Percentiles rank a stretch among this genome's conserved stretches.
phyloP scores from a whole-genome alignment of 2,329 filamentous ascomycete genomes.

The Alternaria triticina region DNA sequence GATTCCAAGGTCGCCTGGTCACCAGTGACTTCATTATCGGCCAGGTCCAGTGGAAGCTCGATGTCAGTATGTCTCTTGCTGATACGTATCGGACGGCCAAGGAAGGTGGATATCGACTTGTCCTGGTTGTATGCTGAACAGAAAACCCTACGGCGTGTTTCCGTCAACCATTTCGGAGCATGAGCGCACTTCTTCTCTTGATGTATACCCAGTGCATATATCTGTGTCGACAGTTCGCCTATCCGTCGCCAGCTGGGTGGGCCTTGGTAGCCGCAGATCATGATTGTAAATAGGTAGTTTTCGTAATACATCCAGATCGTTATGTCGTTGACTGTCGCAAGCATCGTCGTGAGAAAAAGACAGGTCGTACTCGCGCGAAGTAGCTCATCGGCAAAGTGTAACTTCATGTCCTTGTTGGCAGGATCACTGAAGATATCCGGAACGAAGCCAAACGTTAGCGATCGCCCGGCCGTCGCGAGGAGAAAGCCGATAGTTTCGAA shows the following conservation, averaged over 20 bases:
- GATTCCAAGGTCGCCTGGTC: constrained; percentile 19
- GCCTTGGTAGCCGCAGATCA: constrained; percentile 45
- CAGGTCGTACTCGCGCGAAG: constrained; percentile 47
- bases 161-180: constrained; percentile 36
- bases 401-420: constrained; percentile 20
- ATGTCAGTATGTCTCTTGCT: constrained; percentile 40
- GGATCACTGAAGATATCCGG: constrained; percentile 28
- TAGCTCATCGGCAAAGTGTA: constrained; percentile 38
- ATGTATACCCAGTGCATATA: constrained; percentile 43
- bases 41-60: constrained; percentile 38
- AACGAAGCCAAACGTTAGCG: constrained; percentile 33
- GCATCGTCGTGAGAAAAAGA: constrained; percentile 46
- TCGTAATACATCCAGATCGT: constrained; percentile 44
- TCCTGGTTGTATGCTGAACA: constrained; percentile 40
- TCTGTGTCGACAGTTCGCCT: constrained; percentile 37
- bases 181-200: constrained; percentile 33
- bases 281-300: constrained; percentile 45
- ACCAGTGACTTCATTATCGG: constrained; percentile 34
- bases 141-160: constrained; percentile 39
- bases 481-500: constrained; percentile 50
- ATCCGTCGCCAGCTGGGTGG: constrained; percentile 44
- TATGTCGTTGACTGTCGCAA: constrained; percentile 50
- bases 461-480: constrained; percentile 47
- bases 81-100: constrained; percentile 41
- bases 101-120: constrained; percentile 44